These are phyloP conservation scores for Aspergillus taichungensis DNA, from an alignment of 495 filamentous ascomycete species.

Conservation along the genomic window DNA sequence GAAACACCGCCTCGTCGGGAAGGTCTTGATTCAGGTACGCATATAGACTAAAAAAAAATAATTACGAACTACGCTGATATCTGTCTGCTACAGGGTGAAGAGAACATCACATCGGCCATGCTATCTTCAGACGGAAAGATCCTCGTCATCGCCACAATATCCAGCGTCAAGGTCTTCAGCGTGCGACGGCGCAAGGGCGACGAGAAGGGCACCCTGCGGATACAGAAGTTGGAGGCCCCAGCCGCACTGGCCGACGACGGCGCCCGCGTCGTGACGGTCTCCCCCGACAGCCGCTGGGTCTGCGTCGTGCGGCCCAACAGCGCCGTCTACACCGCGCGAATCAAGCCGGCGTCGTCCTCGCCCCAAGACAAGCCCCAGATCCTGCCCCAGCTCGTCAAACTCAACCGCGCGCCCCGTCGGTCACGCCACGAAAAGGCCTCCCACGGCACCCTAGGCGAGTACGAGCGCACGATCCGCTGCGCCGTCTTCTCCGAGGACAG, in stretches of 20 bases:
- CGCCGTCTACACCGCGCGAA: constrained; percentile 37
- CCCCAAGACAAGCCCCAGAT: constrained; percentile 33
- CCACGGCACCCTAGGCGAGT: constrained; percentile 64
- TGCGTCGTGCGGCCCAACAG: constrained; percentile 44
- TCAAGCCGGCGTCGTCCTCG: constrained; percentile 27
- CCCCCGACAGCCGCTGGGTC: constrained; percentile 47
- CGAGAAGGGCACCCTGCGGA: constrained; percentile 47
- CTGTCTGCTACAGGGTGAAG: constrained; percentile 50
- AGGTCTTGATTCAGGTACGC: constrained; percentile 54
- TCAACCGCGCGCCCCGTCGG: constrained; percentile 51
- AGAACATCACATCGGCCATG: constrained; percentile 74
- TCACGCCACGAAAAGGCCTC: constrained; percentile 42
- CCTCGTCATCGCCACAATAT: constrained; percentile 66
- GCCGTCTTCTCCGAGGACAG: constrained; percentile 75
- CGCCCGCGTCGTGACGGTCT: constrained; percentile 53
- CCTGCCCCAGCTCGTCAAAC: constrained; percentile 38
- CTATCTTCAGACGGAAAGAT: constrained; percentile 65
- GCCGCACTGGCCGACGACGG: constrained; percentile 41
- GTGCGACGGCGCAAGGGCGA: constrained; percentile 34
- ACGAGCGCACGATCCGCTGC: constrained; percentile 67
- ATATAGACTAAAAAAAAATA: background rate
- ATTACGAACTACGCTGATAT: background rate
- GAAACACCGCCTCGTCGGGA: constrained; percentile 52
- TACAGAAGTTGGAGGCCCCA: constrained; percentile 59
- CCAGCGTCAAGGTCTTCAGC: constrained; percentile 70